Conservation (phyloP, 169 alveolate species). For the Eimeria maxima region DNA sequence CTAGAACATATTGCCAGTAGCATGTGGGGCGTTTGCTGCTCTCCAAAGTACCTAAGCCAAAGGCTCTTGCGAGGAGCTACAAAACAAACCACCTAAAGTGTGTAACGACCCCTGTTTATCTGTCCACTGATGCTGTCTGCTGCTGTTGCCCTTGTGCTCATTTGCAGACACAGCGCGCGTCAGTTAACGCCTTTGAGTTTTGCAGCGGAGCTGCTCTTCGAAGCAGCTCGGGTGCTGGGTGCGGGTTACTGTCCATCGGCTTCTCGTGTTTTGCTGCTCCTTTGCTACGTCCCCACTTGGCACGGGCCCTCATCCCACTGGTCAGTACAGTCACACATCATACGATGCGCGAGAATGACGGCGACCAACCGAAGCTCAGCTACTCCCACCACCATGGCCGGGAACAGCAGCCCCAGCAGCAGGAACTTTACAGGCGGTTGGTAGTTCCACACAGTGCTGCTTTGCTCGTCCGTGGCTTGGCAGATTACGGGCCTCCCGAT, state of each 20-base stretch:
- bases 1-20: background rate
- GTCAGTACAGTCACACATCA: background rate
- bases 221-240: slow-evolving; percentile 9
- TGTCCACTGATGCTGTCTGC: background rate
- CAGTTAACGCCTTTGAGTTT: background rate
- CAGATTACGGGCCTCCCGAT: slow-evolving; percentile 12
- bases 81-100: background rate
- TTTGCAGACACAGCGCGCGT: slow-evolving; percentile 44
- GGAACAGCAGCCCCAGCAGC: background rate
- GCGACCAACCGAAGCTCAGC: background rate
- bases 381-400: background rate
- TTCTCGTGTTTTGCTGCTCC: background rate
- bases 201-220: slow-evolving; percentile 73
- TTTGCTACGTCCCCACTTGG: slow-evolving; percentile 6
- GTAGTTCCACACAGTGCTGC: background rate
- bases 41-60: background rate
- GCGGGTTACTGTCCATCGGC: slow-evolving; percentile 33
- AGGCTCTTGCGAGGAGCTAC: background rate
- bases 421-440: background rate
- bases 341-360: background rate
- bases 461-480: slow-evolving; percentile 45
- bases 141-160: background rate
- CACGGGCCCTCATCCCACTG: slow-evolving; percentile 28
- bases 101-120: background rate
- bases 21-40: background rate